phyloP scores from a whole-genome alignment of 768 basidiomycete species.

The Auricularia cornea region DNA sequence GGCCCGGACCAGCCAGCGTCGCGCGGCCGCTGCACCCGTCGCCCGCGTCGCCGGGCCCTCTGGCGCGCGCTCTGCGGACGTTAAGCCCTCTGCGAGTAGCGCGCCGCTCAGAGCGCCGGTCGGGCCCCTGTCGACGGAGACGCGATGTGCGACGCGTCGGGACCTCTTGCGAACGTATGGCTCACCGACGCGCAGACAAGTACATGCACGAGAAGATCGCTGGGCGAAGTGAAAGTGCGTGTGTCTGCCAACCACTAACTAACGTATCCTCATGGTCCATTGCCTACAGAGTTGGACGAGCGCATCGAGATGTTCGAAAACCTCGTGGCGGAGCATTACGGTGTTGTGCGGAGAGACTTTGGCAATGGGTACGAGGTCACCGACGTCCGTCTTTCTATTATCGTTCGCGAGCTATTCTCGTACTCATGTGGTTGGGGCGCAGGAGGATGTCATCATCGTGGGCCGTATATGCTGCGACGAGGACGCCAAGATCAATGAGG shows the following conservation, averaged over 20 bases:
- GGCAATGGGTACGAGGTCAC: constrained; percentile 63
- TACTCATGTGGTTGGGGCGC: background rate
- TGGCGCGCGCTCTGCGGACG: too few species aligned
- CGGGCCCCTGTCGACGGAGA: background rate
- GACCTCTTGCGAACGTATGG: background rate
- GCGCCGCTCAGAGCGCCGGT: background rate
- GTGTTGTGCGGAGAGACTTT: constrained; percentile 47
- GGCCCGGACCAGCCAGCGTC: background rate
- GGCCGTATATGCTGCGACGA: constrained; percentile 68
- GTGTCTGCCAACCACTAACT: background rate
- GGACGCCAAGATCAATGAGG: constrained; percentile 69
- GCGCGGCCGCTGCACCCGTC: background rate
- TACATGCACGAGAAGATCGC: constrained; percentile 94
- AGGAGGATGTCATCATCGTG: constrained; percentile 62
- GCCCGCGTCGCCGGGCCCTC: background rate
- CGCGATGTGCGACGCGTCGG: background rate
- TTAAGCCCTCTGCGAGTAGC: background rate
- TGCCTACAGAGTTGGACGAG: constrained; percentile 61
- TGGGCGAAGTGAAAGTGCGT: constrained; percentile 72
- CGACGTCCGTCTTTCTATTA: constrained; percentile 35
- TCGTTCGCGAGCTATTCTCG: constrained; percentile 4
- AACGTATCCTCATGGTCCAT: background rate
- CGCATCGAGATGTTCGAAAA: constrained; percentile 82
- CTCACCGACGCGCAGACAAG: constrained; percentile 41
- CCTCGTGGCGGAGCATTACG: constrained; percentile 60